Base-by-base conservation (phyloP, 2,329 filamentous ascomycete genomes). In the Xenosphaeropsis pyriputrescens region DNA sequence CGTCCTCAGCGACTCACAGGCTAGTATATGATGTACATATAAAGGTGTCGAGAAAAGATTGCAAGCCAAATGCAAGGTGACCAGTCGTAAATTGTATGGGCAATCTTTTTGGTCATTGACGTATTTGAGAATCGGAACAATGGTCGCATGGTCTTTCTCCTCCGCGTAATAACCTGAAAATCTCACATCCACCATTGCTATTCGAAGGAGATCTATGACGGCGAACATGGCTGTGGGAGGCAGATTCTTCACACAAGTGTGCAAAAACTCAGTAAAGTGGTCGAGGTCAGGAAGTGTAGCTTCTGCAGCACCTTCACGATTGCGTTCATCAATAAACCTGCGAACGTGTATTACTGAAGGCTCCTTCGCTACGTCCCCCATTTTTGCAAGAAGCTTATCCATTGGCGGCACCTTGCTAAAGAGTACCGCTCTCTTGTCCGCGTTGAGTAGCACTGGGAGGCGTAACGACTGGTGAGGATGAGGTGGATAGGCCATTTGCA, bases 131-230 rank as follows among this genome's bases (percentile, higher is more conserved):
- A 94, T 58, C 0, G 70, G 62, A 26, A 67, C 53, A 12, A 89
- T 62, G 0, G 81, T 85, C 37, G 61, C 58, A 40, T 83, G 76
- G 7, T 64, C 63, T 13, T 64, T 55, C 55, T 95, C 85, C 53
- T 91, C 81, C 1, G 84, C 84, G 44, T 86, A 86, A 59, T 76
- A 93, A 14, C 81, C 81, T 43, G 82, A 85, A 13, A 94, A 66
- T 30, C 88, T 75, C 0, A 79, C 66, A 49, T 96, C 89, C 11
- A 78, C 65, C 40, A 94, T 71, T 1, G 82, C 72, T 44, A 83
- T 72, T 16, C 91, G 73, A 36, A 94, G 70, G 2, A 98, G 69
- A 52, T 96, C 91, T n/a, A 94, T 69, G 0, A 88, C 65, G 1
- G 85, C 73, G 53, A 96, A 96, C 32, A 86, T 68, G 1, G 68